Conservation (phyloP, 2,329 filamentous ascomycete species). For the Reticulascus tulasneorum region DNA sequence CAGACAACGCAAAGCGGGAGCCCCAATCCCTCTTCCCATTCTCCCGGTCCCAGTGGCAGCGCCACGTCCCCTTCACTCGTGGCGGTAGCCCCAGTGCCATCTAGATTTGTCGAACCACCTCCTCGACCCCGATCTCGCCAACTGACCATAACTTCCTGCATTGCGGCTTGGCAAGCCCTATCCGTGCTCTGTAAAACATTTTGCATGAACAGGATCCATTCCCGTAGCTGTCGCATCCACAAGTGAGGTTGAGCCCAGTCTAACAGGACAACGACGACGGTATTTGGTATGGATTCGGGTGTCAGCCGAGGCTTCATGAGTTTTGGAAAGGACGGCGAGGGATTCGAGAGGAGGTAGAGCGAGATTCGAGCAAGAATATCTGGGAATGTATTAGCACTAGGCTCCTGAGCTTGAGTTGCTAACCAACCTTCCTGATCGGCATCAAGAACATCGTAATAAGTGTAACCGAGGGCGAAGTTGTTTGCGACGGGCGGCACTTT, state of each 20-base stretch:
- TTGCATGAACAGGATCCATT: slow-evolving; percentile 83
- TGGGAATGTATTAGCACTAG: slow-evolving; percentile 27
- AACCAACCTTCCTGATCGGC: slow-evolving; percentile 81
- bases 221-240: slow-evolving; percentile 84
- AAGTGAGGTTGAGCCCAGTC: slow-evolving; percentile 94
- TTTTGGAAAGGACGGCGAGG: slow-evolving; percentile 76
- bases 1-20: slow-evolving; percentile 91
- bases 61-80: slow-evolving; percentile 63
- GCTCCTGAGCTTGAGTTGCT: not conserved
- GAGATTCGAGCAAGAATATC: slow-evolving; percentile 89
- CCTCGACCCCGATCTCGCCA: slow-evolving; percentile 75
- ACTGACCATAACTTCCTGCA: slow-evolving; percentile 79
- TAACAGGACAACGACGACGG: slow-evolving; percentile 83
- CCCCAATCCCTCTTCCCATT: slow-evolving; percentile 88
- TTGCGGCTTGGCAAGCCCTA: slow-evolving; percentile 70
- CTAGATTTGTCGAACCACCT: slow-evolving; percentile 57
- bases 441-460: slow-evolving; percentile 91
- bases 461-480: slow-evolving; percentile 88
- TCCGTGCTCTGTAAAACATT: slow-evolving; percentile 71
- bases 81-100: slow-evolving; percentile 56
- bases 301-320: slow-evolving; percentile 82
- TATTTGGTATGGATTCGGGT: slow-evolving; percentile 78
- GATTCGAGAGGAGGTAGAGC: slow-evolving; percentile 81
- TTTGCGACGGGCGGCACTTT: slow-evolving; percentile 80
- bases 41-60: slow-evolving; percentile 78